Conservation (phyloP, 768 basidiomycete species). For the Mycena chlorophos region DNA sequence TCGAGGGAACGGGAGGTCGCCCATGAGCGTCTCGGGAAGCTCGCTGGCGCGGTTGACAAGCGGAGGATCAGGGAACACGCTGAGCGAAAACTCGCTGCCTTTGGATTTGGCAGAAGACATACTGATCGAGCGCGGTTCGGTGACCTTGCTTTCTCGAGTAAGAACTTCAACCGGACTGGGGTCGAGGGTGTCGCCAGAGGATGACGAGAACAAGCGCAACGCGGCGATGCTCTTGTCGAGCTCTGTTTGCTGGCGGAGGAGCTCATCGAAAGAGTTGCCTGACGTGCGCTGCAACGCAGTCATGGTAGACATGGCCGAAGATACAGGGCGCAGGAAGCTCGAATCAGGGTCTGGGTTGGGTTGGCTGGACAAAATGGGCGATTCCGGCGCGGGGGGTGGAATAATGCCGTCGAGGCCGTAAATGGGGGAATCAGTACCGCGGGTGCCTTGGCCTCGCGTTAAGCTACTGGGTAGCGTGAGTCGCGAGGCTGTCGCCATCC, state of each 20-base stretch:
- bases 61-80: constrained; percentile 69
- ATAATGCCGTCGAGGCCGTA: constrained; percentile 46
- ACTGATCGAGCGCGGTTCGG: constrained; percentile 1
- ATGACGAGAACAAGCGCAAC: constrained; percentile 46
- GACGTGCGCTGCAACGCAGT: constrained; percentile 33
- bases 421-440: constrained; percentile 40
- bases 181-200: constrained; percentile 10
- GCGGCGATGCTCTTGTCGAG: constrained; percentile 65
- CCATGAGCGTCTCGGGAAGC: constrained; percentile 5
- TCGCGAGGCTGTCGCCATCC: constrained; percentile 20
- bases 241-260: constrained; percentile 62
- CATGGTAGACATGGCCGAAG: too few relatives aligned
- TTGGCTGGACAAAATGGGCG: constrained; percentile 11
- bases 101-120: constrained; percentile 30
- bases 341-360: not conserved
- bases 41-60: constrained; percentile 19
- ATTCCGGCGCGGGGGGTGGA: constrained; percentile 11
- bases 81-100: constrained; percentile 65
- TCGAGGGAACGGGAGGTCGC: too few relatives aligned
- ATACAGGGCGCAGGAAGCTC: constrained; percentile 10
- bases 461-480: constrained; percentile 17
- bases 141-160: not conserved
- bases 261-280: constrained; percentile 45
- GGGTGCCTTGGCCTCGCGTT: constrained; percentile 1
- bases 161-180: constrained; percentile 3